These are phyloP conservation scores for Suhomyces vadensis DNA, from an alignment of 805 yeast genomes.

Conservation along the genomic window DNA sequence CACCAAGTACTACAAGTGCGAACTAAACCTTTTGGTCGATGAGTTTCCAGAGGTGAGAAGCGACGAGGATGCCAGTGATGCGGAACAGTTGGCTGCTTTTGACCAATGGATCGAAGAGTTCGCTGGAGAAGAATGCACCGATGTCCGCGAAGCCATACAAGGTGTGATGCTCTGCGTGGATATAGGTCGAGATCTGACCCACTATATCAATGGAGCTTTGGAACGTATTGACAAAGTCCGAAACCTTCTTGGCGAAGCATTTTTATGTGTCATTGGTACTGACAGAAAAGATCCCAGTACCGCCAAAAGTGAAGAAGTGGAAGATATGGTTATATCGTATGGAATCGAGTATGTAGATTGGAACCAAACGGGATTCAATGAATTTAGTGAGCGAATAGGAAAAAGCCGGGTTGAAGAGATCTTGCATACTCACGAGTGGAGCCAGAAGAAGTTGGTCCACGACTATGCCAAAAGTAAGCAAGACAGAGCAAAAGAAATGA, in stretches of 20 bases:
- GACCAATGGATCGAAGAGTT: conserved; percentile 44
- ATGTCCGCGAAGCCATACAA: conserved; percentile 46
- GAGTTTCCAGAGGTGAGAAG: conserved; percentile 30
- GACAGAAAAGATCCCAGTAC: conserved; percentile 1
- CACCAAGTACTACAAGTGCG: conserved; percentile 35
- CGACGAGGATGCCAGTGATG: conserved; percentile 3
- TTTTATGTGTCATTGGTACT: conserved; percentile 32
- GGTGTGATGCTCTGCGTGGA: conserved; percentile 48
- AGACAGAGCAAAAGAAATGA: conserved; percentile 27
- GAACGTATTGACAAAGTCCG: conserved; percentile 15
- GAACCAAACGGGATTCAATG: conserved; percentile 35
- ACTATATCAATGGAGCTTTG: conserved; percentile 14
- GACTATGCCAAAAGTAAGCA: conserved; percentile 23
- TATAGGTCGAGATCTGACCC: conserved; percentile 12
- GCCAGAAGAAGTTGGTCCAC: conserved; percentile 5
- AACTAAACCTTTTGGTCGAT: conserved; percentile 36
- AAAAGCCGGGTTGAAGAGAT: conserved; percentile 45
- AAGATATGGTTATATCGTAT: conserved; percentile 36
- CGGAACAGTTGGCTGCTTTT: conserved; percentile 19
- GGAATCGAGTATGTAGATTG: conserved; percentile 48
- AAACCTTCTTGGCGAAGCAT: conserved; percentile 22
- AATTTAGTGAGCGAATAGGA: conserved; percentile 46
- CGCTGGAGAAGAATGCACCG: conserved; percentile 34
- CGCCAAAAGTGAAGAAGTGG: conserved; percentile 24
- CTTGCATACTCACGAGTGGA: conserved; percentile 53